A percentile compares a stretch with the other conserved stretches of the same genome.
Evolutionary conservation across 2,329 filamentous ascomycete genomes (phyloP).

Genomic region (Pseudopithomyces chartarum): DNA sequence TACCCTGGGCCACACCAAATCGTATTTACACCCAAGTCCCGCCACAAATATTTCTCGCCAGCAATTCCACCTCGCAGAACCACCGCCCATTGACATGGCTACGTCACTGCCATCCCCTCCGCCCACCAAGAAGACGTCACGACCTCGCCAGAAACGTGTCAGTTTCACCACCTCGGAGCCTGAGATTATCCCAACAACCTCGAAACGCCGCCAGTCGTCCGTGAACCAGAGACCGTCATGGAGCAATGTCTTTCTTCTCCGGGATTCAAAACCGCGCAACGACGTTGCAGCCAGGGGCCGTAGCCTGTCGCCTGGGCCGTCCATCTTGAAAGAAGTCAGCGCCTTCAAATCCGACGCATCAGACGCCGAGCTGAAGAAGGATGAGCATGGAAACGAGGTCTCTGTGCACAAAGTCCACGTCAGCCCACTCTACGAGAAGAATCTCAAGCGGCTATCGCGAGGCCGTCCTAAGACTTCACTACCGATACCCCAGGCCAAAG

Average conservation of each 20-base stretch:
- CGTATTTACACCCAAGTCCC: not conserved
- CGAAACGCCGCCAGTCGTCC: conserved; percentile 3
- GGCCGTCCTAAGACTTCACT: not conserved
- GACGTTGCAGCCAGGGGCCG: not conserved
- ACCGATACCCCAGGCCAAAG: conserved; percentile 3
- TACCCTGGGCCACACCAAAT: not conserved
- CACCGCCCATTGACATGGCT: not conserved
- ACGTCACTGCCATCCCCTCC: not conserved
- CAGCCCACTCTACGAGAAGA: conserved; percentile 1
- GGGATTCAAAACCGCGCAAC: conserved; percentile 1
- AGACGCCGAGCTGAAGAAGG: conserved; percentile 1
- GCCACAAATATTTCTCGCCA: not conserved
- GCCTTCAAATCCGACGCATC: conserved; percentile 2
- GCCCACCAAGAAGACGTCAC: not conserved
- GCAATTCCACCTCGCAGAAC: not conserved
- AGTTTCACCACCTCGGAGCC: not conserved
- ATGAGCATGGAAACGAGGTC: conserved; percentile 1
- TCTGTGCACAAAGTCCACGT: not conserved
- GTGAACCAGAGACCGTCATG: conserved; percentile 1
- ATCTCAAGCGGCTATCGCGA: conserved; percentile 3
- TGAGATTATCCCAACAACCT: conserved; percentile 1
- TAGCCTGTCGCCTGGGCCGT: conserved; percentile 4
- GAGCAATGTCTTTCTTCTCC: conserved; percentile 6
- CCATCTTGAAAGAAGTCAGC: conserved; percentile 3
- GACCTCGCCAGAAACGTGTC: conserved; percentile 5